These are phyloP conservation scores for Graphium sp. DNA, from an alignment of 2,329 filamentous ascomycete species.

Conservation along the genomic window DNA sequence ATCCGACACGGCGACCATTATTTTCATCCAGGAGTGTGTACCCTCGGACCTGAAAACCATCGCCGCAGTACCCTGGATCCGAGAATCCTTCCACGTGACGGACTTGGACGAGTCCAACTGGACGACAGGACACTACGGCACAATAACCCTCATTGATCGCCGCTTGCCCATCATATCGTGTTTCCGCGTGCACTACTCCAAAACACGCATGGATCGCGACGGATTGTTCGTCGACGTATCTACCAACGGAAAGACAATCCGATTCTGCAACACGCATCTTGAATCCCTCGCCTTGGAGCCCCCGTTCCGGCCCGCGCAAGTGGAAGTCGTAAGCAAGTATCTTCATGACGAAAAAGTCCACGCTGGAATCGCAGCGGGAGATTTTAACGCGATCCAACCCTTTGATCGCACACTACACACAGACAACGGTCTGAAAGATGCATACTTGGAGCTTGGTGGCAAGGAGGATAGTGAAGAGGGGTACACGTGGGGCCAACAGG, in stretches of 20 bases:
- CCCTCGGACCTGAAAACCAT: conserved; percentile 25
- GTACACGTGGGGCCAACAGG: conserved; percentile 42
- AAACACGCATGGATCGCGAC: conserved; percentile 32
- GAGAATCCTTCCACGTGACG: conserved; percentile 25
- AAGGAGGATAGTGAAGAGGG: conserved; percentile 30
- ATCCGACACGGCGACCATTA: conserved; percentile 14
- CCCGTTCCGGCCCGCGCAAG: conserved; percentile 28
- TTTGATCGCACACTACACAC: conserved; percentile 30
- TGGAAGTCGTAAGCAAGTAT: conserved; percentile 22
- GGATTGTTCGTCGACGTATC: conserved; percentile 34
- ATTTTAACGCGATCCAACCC: conserved; percentile 39
- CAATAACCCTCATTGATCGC: conserved; percentile 31
- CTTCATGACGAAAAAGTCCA: conserved; percentile 19
- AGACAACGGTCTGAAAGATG: conserved; percentile 30
- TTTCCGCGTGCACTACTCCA: conserved; percentile 32
- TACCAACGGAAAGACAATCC: conserved; percentile 15
- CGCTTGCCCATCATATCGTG: conserved; percentile 21
- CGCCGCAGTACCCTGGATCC: conserved; percentile 25
- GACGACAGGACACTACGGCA: conserved; percentile 30
- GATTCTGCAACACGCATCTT: conserved; percentile 39
- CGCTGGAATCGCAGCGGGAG: conserved; percentile 30
- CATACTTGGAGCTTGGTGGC: conserved; percentile 32
- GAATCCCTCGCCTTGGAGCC: conserved; percentile 32
- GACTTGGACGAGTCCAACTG: conserved; percentile 25
- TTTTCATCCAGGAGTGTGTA: conserved; percentile 36